Percentiles rank a stretch among this genome's conserved stretches.
Evolutionary conservation across 2,329 filamentous ascomycete genomes (phyloP).

Genomic region (Fusarium piperis): DNA sequence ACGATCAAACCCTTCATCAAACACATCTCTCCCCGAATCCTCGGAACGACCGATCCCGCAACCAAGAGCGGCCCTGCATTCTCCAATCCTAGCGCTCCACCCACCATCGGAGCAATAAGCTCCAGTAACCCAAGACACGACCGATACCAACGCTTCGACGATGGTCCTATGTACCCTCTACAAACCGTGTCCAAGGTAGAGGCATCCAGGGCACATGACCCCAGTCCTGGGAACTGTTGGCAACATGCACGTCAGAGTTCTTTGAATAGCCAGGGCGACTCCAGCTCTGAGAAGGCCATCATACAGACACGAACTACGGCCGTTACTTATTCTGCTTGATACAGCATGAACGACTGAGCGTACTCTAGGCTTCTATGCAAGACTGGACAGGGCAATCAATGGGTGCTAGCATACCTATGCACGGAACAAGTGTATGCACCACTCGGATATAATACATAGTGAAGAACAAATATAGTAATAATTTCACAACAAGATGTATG

Average conservation of each 20-base stretch:
- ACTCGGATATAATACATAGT: neutral
- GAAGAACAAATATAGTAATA: neutral
- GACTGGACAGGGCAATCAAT: neutral
- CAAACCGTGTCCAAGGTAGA: constrained; percentile 8
- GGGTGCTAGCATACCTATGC: neutral
- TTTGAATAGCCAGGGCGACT: constrained; percentile 5
- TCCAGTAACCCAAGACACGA: neutral
- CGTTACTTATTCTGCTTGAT: constrained; percentile 2
- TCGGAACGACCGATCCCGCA: neutral
- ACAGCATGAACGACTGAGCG: neutral
- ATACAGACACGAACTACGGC: constrained; percentile 13
- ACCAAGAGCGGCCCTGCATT: constrained; percentile 4
- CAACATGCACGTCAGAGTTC: neutral
- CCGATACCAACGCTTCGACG: constrained; percentile 12
- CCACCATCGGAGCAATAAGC: constrained; percentile 13
- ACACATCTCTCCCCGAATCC: constrained; percentile 21
- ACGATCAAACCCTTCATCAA: constrained; percentile 26
- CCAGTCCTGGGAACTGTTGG: neutral
- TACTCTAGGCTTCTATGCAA: neutral
- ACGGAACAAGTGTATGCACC: neutral
- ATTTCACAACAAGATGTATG: neutral
- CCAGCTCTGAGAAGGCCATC: constrained; percentile 17
- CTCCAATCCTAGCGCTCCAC: constrained; percentile 17
- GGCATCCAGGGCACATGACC: neutral
- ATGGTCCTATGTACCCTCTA: constrained; percentile 11